Evolutionary conservation across 108 stramenopile species (phyloP).

Genomic region (Pseudonitzschia multiseries): DNA sequence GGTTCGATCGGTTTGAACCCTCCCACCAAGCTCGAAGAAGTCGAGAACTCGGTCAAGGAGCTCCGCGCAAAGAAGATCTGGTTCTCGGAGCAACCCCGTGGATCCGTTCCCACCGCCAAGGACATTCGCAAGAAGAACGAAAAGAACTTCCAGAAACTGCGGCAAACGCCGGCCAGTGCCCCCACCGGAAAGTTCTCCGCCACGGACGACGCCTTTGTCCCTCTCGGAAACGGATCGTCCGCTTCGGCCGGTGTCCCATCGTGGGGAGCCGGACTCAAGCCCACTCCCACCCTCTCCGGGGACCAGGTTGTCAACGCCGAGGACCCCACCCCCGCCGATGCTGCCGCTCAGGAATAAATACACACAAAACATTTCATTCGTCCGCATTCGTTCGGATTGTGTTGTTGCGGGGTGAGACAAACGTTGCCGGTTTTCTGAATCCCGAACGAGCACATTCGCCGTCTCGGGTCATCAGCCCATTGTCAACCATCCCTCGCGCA

Average conservation of each 20-base stretch:
- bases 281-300: not conserved
- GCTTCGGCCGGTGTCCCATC: slow-evolving; percentile 37
- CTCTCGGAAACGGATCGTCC: slow-evolving; percentile 61
- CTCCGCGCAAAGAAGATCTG: slow-evolving; percentile 90
- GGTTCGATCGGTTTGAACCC: slow-evolving; percentile 72
- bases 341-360: slow-evolving; percentile 10
- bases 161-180: slow-evolving; percentile 21
- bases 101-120: slow-evolving; percentile 83
- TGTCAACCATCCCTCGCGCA: not conserved
- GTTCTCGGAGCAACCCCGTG: slow-evolving; percentile 91
- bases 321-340: slow-evolving; percentile 10
- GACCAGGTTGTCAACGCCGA: not conserved
- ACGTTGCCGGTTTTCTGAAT: not conserved
- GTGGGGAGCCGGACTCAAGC: slow-evolving; percentile 55
- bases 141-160: slow-evolving; percentile 49
- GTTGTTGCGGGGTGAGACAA: not conserved
- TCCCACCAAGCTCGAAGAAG: slow-evolving; percentile 76
- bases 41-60: slow-evolving; percentile 79
- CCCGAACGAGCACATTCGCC: not conserved
- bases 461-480: not conserved
- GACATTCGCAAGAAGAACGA: slow-evolving; percentile 88
- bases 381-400: not conserved
- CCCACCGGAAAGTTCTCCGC: slow-evolving; percentile 46
- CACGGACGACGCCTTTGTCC: slow-evolving; percentile 66
- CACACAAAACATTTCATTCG: too few relatives aligned